Evolutionary conservation across 2,329 filamentous ascomycete genomes (phyloP), one percentile per base, ranked within the genome.

Genomic region (Colletotrichum sp.): DNA sequence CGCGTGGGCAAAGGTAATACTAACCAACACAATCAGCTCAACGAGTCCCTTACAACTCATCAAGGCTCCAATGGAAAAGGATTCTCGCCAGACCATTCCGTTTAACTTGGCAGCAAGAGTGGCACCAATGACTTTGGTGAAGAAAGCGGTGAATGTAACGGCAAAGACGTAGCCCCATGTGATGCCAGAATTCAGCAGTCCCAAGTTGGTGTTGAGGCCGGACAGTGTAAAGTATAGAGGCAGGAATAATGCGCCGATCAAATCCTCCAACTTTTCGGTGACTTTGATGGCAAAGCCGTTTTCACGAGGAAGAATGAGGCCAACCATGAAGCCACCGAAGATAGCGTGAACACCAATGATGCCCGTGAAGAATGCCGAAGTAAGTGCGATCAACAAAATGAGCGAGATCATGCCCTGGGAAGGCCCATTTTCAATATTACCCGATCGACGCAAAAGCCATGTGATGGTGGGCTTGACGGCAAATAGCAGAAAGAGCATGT

Each of bases 1-100:
- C n/a, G 26, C 79, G 71, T 16, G 6, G 6, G 13, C 6, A 52
- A 5, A 34, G 7, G 13, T 13, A 8, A 6, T 32, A 82, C 92
- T 85, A 88, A 96, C 95, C 84, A 98, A 84, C n/a, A 98, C 96
- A 83, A 99, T 98, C 68, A 99, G 87, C 84, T 98, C 96, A 1
- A 98, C 96, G 12, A 99, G 89, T 80, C 96, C 96, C 84, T 99
- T 99, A 85, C 96, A 99, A 85, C 95, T 98, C 96, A 99, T 99
- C 80, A 98, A 86, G 18, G 93, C 92, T 16, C 96, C 96, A 79
- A 99, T 97, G 2, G 95, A 92, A 36, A 98, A 91, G 73, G 94
- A 96, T 83, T 99, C 96, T 75, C 96, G 91, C 96, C 96, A 99
- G 2, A 98, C 90, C 67, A 98, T 88, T 30, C 94, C 95, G 80